phyloP scores from a whole-genome alignment of 257 asterid species.

The Mentha longifolia region DNA sequence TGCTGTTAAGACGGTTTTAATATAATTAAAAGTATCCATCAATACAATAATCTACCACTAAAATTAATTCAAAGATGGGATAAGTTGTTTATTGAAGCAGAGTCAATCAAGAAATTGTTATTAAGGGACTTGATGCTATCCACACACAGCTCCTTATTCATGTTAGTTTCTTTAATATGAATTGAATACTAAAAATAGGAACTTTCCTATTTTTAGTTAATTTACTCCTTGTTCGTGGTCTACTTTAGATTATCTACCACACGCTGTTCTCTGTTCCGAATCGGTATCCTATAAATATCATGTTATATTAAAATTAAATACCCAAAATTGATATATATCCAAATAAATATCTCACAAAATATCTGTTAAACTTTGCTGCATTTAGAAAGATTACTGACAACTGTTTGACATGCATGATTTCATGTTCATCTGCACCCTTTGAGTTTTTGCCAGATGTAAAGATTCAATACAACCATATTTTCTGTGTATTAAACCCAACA shows the following conservation, averaged over 20 bases:
- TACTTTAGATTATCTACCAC: neutral
- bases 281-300: too few relatives aligned
- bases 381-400: constrained; percentile 29
- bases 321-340: constrained; percentile 8
- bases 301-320: neutral
- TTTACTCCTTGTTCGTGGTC: neutral
- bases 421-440: neutral
- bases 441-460: constrained; percentile 32
- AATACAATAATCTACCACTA: too few relatives aligned
- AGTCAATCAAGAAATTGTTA: neutral
- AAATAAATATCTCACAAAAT: neutral
- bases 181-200: neutral
- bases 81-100: too few relatives aligned
- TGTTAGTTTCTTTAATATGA: neutral
- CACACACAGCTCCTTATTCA: neutral
- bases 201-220: neutral
- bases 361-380: neutral
- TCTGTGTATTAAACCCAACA: neutral
- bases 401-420: constrained; percentile 38
- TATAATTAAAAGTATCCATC: too few relatives aligned
- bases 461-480: constrained; percentile 2
- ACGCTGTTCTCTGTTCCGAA: neutral
- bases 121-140: neutral
- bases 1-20: too few relatives aligned
- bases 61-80: too few relatives aligned